Conservation (phyloP, 352 stramenopile species). For the Blastocystis hominis region DNA sequence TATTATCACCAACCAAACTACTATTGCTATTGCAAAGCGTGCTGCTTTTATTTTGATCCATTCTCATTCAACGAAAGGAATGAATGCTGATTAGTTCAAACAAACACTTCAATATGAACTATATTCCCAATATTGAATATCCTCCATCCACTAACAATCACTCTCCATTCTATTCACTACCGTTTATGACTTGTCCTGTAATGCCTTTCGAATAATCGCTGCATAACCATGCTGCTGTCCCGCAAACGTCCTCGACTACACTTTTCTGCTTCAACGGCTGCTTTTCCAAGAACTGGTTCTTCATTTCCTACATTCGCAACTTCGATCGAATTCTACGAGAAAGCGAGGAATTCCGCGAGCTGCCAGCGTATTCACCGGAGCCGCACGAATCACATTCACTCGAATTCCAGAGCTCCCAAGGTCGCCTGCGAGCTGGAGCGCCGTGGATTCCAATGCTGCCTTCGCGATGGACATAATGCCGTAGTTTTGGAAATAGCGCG, state of each 20-base stretch:
- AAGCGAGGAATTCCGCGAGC: slow-evolving; percentile 21
- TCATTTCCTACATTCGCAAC: neutral
- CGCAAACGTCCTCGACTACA: neutral
- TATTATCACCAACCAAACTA: no score
- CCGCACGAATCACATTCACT: slow-evolving; percentile 5
- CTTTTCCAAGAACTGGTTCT: neutral
- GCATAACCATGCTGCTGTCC: neutral
- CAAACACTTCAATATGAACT: neutral
- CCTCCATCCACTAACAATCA: slow-evolving; percentile 23
- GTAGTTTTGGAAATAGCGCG: neutral
- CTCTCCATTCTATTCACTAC: neutral
- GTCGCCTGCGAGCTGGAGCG: neutral
- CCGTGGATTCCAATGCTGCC: slow-evolving; percentile 30
- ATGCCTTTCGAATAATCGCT: neutral
- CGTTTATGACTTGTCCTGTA: slow-evolving; percentile 10
- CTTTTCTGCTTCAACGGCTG: neutral
- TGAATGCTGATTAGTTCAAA: neutral
- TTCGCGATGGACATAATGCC: slow-evolving; percentile 45
- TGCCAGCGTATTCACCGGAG: slow-evolving; percentile 32
- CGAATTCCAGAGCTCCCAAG: neutral
- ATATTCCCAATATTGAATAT: neutral
- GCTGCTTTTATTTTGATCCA: neutral
- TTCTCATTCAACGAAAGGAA: neutral
- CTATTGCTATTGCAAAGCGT: no score
- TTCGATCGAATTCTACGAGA: neutral